Base-by-base conservation (phyloP, 495 filamentous ascomycete species). In the Lophium mytilinum region DNA sequence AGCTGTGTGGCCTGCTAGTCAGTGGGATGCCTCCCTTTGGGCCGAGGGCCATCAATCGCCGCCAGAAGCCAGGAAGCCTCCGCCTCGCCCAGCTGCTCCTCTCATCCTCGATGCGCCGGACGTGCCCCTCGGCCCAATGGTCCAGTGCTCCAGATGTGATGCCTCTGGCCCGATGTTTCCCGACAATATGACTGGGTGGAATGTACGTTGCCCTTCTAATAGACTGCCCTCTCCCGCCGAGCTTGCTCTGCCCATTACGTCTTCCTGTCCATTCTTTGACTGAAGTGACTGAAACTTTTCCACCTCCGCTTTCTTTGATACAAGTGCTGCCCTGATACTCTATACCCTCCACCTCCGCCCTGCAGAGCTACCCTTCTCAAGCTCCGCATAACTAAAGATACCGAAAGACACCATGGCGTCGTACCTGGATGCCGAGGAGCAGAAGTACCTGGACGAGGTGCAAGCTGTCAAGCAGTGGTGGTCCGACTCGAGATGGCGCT, bases 381-480 rank as follows among this genome's bases (percentile, higher is more conserved):
- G 24, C 24, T 30, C 24, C 6, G 24, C 6, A 30, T 6, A 30
- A 30, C 3, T 6, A 30, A 2, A 30, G 24, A 30, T 6, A 30
- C 24, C 24, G 6, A 30, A 6, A 30, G 3, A 30, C 24, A 45
- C 35, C 53, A 65, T 36, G 42, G 60, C 60, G 57, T 60, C 62
- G 12, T 55, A 58, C 52, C 58, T 87, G 62, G 81, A 87, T 60
- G 74, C 77, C 55, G 93, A 97, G 73, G 88, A 97, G 66, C 78
- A 86, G 64, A 71, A 82, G 55, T 97, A 84, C 73, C 73, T 79
- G 66, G 79, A 82, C 42, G 93, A 98, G 65, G 88, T 96, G 56
- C 79, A 84, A 64, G 84, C 84, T 56, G 86, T 97, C 54, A 86
- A 96, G 78, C 73, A 85, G 71, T 98, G 93, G 93, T 98, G 93